These are phyloP conservation scores for Ogataea trehaloabstinens DNA, from an alignment of 805 yeast species.

Conservation along the genomic window DNA sequence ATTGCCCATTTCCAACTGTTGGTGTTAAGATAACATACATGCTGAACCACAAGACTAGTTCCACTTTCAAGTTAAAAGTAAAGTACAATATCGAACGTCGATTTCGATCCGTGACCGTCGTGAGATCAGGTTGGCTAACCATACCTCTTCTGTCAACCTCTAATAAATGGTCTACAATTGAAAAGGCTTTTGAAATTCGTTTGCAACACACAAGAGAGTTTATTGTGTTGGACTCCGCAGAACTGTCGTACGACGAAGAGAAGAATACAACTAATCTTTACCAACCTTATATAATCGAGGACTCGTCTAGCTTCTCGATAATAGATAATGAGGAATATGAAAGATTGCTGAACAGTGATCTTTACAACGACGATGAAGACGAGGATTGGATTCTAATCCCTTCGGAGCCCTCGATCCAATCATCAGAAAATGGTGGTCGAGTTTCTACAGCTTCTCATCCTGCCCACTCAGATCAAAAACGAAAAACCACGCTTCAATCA, in stretches of 20 bases:
- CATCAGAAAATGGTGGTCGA: conserved; percentile 11
- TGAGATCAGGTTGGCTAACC: conserved; percentile 30
- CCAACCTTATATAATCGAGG: conserved; percentile 20
- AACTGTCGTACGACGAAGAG: conserved; percentile 19
- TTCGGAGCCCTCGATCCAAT: conserved; percentile 10
- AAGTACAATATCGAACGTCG: conserved; percentile 35
- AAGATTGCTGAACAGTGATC: conserved; percentile 22
- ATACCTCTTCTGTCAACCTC: conserved; percentile 30
- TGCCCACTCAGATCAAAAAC: background rate
- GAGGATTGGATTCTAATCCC: conserved; percentile 30
- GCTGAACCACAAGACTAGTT: conserved; percentile 20
- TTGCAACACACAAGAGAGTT: conserved; percentile 18
- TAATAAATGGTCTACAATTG: conserved; percentile 25
- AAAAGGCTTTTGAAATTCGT: conserved; percentile 21
- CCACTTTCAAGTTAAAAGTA: conserved; percentile 32
- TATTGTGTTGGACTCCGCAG: conserved; percentile 20
- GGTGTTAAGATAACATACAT: conserved; percentile 26
- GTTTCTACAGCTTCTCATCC: background rate
- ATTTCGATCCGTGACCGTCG: conserved; percentile 25
- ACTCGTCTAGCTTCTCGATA: conserved; percentile 20
- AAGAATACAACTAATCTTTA: conserved; percentile 10
- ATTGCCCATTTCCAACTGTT: conserved; percentile 24
- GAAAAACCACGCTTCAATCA: too few relatives aligned
- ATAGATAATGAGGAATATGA: conserved; percentile 30
- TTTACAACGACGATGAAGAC: conserved; percentile 25